Evolutionary conservation across 441 rosid species (phyloP).

Genomic region (Bocquillonia castaneifolia): DNA sequence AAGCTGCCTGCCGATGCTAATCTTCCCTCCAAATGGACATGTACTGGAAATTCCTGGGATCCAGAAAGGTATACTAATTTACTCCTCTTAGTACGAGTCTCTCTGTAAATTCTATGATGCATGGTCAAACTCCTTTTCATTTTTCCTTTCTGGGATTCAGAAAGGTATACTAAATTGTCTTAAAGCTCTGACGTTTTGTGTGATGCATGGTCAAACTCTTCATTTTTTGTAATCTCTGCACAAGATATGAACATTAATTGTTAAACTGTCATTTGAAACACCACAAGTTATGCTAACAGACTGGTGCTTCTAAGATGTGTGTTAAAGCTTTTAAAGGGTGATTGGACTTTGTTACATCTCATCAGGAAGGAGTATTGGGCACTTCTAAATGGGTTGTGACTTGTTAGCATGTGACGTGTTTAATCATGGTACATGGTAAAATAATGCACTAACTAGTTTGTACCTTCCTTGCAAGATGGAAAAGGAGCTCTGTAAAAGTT

Average conservation of each 20-base stretch:
- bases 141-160: no score
- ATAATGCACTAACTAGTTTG: no score
- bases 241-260: background rate
- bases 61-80: constrained; percentile 49
- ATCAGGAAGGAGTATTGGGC: background rate
- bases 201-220: background rate
- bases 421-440: background rate
- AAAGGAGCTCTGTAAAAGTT: background rate
- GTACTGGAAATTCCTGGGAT: constrained; percentile 62
- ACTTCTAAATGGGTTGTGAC: background rate
- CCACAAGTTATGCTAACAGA: background rate
- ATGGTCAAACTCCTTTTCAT: no score
- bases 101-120: background rate
- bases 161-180: background rate
- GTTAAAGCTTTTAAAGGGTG: background rate
- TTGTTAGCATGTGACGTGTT: background rate
- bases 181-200: background rate
- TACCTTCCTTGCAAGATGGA: background rate
- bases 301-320: background rate
- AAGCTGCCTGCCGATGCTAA: constrained; percentile 54
- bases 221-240: background rate
- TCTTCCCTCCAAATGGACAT: constrained; percentile 74
- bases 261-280: background rate
- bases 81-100: background rate
- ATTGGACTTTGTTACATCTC: background rate